These are phyloP conservation scores for Oropetium thomaeum DNA, from an alignment of 176 grass and related monocot species.

Conservation along the genomic window DNA sequence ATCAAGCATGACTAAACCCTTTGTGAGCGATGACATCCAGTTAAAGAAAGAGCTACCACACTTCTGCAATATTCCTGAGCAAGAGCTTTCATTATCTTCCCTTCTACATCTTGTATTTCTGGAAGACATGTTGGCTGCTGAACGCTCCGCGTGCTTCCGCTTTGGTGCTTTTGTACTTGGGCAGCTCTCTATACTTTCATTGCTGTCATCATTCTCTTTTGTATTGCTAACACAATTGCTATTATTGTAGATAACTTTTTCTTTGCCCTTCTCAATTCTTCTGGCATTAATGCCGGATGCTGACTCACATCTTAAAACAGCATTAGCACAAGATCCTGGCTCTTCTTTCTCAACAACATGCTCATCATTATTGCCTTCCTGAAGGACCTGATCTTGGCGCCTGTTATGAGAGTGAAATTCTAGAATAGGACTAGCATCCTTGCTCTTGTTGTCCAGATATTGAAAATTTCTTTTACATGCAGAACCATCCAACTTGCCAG, in stretches of 20 bases:
- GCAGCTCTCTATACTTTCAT: conserved; percentile 84
- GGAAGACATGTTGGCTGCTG: conserved; percentile 18
- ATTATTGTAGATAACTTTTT: conserved; percentile 55
- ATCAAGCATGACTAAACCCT: conserved; percentile 37
- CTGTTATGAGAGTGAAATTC: not conserved
- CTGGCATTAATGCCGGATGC: conserved; percentile 18
- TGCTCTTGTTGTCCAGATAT: not conserved
- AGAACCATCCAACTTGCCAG: conserved; percentile 25
- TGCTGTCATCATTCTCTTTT: conserved; percentile 61
- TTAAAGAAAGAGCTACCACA: conserved; percentile 78
- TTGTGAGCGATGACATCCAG: conserved; percentile 86
- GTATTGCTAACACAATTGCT: conserved; percentile 38
- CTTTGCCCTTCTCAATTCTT: conserved; percentile 66
- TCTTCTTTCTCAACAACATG: conserved; percentile 17
- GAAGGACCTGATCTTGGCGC: conserved; percentile 19
- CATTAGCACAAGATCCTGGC: conserved; percentile 22
- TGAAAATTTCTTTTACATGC: conserved; percentile 12
- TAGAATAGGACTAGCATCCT: not conserved
- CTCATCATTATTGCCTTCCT: conserved; percentile 29
- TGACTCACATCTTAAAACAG: conserved; percentile 25
- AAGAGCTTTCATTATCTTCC: conserved; percentile 50
- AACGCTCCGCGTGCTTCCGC: conserved; percentile 46
- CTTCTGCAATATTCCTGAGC: conserved; percentile 41
- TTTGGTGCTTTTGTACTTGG: conserved; percentile 49
- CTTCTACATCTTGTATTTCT: conserved; percentile 57